A percentile compares a stretch with the other conserved stretches of the same genome.
phyloP scores from a whole-genome alignment of 2,329 filamentous ascomycete species.

The Verruconis gallopava region DNA sequence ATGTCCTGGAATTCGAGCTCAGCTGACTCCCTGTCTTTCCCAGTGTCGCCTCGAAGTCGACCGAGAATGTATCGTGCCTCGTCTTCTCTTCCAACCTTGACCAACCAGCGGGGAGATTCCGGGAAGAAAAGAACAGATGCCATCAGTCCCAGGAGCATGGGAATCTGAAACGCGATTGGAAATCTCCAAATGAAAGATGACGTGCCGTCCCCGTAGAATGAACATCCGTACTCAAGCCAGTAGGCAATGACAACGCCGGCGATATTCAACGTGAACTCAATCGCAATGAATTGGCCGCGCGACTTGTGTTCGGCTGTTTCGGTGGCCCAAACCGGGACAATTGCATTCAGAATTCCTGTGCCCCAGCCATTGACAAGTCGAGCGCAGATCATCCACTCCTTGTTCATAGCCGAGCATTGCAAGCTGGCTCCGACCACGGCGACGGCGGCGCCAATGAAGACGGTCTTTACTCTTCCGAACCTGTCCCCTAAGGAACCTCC shows the following conservation, averaged over 20 bases:
- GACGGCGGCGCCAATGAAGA: slow-evolving; percentile 46
- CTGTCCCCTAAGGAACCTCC: slow-evolving; percentile 47
- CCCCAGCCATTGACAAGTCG: slow-evolving; percentile 48
- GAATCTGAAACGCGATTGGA: slow-evolving; percentile 33
- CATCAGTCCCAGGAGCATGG: slow-evolving; percentile 31
- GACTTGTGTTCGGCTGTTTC: slow-evolving; percentile 47
- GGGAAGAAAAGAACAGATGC: slow-evolving; percentile 30
- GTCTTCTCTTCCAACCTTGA: slow-evolving; percentile 4
- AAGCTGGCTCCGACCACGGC: slow-evolving; percentile 45
- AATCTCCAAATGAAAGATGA: slow-evolving; percentile 17
- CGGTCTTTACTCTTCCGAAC: slow-evolving; percentile 46
- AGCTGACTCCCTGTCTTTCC: slow-evolving; percentile 30
- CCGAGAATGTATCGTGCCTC: slow-evolving; percentile 44
- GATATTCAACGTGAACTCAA: slow-evolving; percentile 52
- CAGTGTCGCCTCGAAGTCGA: slow-evolving; percentile 45
- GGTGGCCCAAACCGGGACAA: slow-evolving; percentile 50
- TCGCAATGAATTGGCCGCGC: slow-evolving; percentile 40
- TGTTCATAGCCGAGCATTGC: slow-evolving; percentile 43
- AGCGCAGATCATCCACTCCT: slow-evolving; percentile 44
- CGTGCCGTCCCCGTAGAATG: slow-evolving; percentile 42
- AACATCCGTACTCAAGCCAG: slow-evolving; percentile 38
- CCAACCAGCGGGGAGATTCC: slow-evolving; percentile 19
- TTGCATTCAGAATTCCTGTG: slow-evolving; percentile 45
- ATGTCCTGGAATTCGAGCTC: slow-evolving; percentile 58
- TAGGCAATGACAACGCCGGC: slow-evolving; percentile 54